phyloP scores from a whole-genome alignment of 2,329 filamentous ascomycete species.

The Pseudocercospora cruenta region DNA sequence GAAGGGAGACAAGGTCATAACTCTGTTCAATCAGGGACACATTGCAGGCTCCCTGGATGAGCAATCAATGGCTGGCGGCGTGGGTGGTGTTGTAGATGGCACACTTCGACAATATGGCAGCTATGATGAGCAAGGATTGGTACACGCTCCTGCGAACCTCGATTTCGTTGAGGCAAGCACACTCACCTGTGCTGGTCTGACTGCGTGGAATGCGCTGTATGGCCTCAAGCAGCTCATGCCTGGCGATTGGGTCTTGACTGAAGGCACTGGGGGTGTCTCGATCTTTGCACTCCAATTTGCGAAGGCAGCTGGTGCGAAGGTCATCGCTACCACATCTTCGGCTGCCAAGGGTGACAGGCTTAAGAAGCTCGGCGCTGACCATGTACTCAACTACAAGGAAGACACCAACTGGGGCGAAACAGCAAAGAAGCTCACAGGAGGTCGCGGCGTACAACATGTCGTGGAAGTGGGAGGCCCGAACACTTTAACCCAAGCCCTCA shows the following conservation, averaged over 20 bases:
- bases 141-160: conserved; percentile 63
- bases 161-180: conserved; percentile 52
- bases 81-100: conserved; percentile 71
- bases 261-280: conserved; percentile 72
- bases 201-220: conserved; percentile 59
- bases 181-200: conserved; percentile 51
- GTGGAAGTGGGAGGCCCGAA: conserved; percentile 68
- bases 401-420: conserved; percentile 59
- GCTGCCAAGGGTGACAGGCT: conserved; percentile 54
- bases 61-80: conserved; percentile 54
- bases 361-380: conserved; percentile 57
- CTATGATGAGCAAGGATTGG: conserved; percentile 69
- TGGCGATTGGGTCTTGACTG: conserved; percentile 61
- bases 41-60: conserved; percentile 53
- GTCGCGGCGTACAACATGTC: conserved; percentile 63
- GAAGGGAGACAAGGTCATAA: conserved; percentile 62
- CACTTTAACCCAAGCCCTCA: conserved; percentile 59
- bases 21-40: conserved; percentile 66
- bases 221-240: conserved; percentile 48
- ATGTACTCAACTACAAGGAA: conserved; percentile 62
- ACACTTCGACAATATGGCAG: conserved; percentile 68
- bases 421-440: conserved; percentile 56
- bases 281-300: conserved; percentile 67
- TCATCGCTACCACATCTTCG: conserved; percentile 62
- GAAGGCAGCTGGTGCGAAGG: conserved; percentile 57